A percentile compares a stretch with the other conserved stretches of the same genome.
phyloP scores from a whole-genome alignment of 495 filamentous ascomycete genomes.

The Talaromyces wortmannii region DNA sequence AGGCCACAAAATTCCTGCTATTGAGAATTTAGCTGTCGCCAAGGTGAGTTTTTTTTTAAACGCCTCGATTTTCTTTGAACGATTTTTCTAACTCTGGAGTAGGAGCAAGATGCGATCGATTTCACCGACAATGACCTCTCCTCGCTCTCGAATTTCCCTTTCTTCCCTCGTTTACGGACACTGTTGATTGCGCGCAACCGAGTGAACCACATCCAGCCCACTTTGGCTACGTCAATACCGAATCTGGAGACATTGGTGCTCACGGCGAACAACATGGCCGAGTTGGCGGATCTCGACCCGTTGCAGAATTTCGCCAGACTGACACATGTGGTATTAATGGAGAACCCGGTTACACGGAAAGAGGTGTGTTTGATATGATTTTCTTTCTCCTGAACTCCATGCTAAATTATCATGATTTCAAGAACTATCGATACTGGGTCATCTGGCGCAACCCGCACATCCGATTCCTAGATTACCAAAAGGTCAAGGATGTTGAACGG shows the following conservation, averaged over 20 bases:
- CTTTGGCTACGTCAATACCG: conserved; percentile 65
- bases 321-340: conserved; percentile 73
- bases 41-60: conserved; percentile 51
- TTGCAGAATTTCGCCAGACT: conserved; percentile 60
- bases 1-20: conserved; percentile 96
- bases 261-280: conserved; percentile 65
- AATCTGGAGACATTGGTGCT: conserved; percentile 73
- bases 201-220: conserved; percentile 69
- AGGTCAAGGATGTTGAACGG: conserved; percentile 83
- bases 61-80: background rate
- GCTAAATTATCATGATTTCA: background rate
- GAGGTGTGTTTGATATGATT: too few relatives aligned
- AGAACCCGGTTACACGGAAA: conserved; percentile 86
- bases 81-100: background rate
- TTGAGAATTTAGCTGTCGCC: conserved; percentile 96
- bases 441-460: conserved; percentile 80
- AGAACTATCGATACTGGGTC: conserved; percentile 91
- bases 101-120: conserved; percentile 91
- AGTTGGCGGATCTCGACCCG: conserved; percentile 85
- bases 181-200: conserved; percentile 89
- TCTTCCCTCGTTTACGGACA: conserved; percentile 76
- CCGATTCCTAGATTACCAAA: conserved; percentile 88
- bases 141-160: conserved; percentile 85
- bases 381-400: too few relatives aligned
- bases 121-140: conserved; percentile 98